Conservation (phyloP, 768 basidiomycete species). For the Pilatotrama ljubarskyi region DNA sequence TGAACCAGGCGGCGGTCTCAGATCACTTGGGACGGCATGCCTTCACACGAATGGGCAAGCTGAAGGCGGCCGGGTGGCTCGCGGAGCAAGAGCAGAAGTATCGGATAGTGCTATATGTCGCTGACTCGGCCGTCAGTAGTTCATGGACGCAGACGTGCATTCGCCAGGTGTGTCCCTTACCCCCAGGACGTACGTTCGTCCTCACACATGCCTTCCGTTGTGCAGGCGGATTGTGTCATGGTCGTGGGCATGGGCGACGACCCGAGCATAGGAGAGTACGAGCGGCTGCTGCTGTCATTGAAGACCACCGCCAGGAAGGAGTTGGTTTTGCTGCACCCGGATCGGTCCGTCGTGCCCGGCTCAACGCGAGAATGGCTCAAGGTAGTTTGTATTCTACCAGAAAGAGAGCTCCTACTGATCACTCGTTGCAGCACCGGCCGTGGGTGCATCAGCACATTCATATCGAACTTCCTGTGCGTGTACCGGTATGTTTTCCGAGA, state of each 20-base stretch:
- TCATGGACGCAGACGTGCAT: slow-evolving; percentile 99
- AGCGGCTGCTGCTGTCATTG: slow-evolving; percentile 88
- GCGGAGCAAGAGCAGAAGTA: slow-evolving; percentile 95
- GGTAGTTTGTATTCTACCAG: slow-evolving; percentile 45
- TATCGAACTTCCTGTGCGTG: slow-evolving; percentile 79
- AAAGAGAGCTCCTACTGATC: background rate
- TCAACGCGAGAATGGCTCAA: slow-evolving; percentile 96
- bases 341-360: slow-evolving; percentile 84
- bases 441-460: slow-evolving; percentile 98
- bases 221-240: slow-evolving; percentile 88
- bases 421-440: slow-evolving; percentile 68
- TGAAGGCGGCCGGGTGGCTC: slow-evolving; percentile 93
- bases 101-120: slow-evolving; percentile 92
- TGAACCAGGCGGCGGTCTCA: slow-evolving; percentile 93
- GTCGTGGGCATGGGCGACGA: slow-evolving; percentile 94
- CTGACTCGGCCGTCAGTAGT: slow-evolving; percentile 91
- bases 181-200: no score
- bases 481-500: background rate
- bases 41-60: slow-evolving; percentile 94
- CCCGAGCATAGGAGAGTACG: slow-evolving; percentile 89
- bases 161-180: slow-evolving; percentile 63
- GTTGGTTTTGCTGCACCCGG: slow-evolving; percentile 89
- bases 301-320: slow-evolving; percentile 99
- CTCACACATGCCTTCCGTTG: background rate
- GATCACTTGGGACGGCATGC: slow-evolving; percentile 92